Conservation (phyloP, 495 filamentous ascomycete genomes). For the Penicillium samsonianum region DNA sequence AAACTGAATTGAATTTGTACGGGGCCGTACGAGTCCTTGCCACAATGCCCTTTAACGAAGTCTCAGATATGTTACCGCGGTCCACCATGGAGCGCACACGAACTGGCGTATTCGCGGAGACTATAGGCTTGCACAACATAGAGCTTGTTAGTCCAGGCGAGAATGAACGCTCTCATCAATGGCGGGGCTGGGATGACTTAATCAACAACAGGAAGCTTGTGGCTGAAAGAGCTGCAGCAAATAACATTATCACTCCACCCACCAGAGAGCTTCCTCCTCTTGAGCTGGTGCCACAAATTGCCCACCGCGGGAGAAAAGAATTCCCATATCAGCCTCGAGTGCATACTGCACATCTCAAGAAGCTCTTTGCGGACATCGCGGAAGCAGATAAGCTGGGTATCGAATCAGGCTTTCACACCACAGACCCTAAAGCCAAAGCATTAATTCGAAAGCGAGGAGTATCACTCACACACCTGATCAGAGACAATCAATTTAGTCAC, state of each 20-base stretch:
- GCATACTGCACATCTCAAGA: slow-evolving; percentile 21
- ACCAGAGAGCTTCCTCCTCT: slow-evolving; percentile 34
- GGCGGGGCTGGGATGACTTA: slow-evolving; percentile 34
- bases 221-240: slow-evolving; percentile 34
- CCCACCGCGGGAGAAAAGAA: slow-evolving; percentile 12
- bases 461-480: slow-evolving; percentile 29
- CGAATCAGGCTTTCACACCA: neutral
- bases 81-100: slow-evolving; percentile 52
- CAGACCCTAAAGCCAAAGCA: slow-evolving; percentile 1
- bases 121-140: slow-evolving; percentile 48
- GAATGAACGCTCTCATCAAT: slow-evolving; percentile 13
- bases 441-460: neutral
- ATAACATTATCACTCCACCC: slow-evolving; percentile 38
- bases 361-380: slow-evolving; percentile 13
- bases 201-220: slow-evolving; percentile 37
- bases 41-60: slow-evolving; percentile 56
- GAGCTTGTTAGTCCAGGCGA: slow-evolving; percentile 44
- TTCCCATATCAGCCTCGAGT: slow-evolving; percentile 26
- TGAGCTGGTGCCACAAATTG: slow-evolving; percentile 25
- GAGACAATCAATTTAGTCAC: slow-evolving; percentile 30
- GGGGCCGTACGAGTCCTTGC: slow-evolving; percentile 71
- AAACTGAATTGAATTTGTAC: slow-evolving; percentile 33
- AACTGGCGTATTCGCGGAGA: slow-evolving; percentile 56
- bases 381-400: neutral
- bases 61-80: slow-evolving; percentile 51